Evolutionary conservation across 768 basidiomycete genomes (phyloP).

Genomic region (Leccinum longicurvipes): DNA sequence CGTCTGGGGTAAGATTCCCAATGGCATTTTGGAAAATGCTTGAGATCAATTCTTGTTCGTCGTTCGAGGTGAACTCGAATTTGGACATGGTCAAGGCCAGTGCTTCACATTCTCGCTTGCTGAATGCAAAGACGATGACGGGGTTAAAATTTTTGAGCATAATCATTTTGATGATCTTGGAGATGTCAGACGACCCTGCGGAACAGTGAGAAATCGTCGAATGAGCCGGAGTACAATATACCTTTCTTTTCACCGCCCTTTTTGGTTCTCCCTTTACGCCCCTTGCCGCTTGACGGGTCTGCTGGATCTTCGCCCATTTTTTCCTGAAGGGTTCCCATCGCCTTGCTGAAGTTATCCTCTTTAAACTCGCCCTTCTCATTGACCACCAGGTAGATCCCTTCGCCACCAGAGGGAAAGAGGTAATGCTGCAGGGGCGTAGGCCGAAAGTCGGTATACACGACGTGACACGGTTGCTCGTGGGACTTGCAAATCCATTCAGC

Average conservation of each 20-base stretch:
- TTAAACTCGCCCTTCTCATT: slow-evolving; percentile 97
- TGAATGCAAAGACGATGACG: slow-evolving; percentile 97
- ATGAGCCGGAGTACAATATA: slow-evolving; percentile 20
- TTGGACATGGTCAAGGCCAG: slow-evolving; percentile 92
- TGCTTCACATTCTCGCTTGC: slow-evolving; percentile 95
- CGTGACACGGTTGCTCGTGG: slow-evolving; percentile 97
- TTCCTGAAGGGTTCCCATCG: slow-evolving; percentile 92
- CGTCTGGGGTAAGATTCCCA: slow-evolving; percentile 79
- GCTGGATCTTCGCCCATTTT: slow-evolving; percentile 88
- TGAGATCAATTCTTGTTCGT: slow-evolving; percentile 83
- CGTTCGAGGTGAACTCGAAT: slow-evolving; percentile 89
- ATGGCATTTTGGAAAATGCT: slow-evolving; percentile 96
- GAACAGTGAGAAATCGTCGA: slow-evolving; percentile 8
- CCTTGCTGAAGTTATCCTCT: slow-evolving; percentile 96
- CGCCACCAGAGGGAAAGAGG: slow-evolving; percentile 93
- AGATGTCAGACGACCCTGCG: slow-evolving; percentile 86
- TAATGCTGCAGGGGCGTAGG: slow-evolving; percentile 98
- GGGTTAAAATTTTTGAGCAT: slow-evolving; percentile 97
- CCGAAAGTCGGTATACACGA: slow-evolving; percentile 98
- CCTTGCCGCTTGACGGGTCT: slow-evolving; percentile 78
- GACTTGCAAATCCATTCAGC: slow-evolving; percentile 98
- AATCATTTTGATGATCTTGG: slow-evolving; percentile 98
- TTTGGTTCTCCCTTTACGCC: slow-evolving; percentile 86
- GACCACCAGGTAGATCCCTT: slow-evolving; percentile 97
- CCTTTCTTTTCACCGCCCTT: slow-evolving; percentile 95